phyloP scores from a whole-genome alignment of 805 yeast species.

The Zygosaccharomyces pseudorouxii region DNA sequence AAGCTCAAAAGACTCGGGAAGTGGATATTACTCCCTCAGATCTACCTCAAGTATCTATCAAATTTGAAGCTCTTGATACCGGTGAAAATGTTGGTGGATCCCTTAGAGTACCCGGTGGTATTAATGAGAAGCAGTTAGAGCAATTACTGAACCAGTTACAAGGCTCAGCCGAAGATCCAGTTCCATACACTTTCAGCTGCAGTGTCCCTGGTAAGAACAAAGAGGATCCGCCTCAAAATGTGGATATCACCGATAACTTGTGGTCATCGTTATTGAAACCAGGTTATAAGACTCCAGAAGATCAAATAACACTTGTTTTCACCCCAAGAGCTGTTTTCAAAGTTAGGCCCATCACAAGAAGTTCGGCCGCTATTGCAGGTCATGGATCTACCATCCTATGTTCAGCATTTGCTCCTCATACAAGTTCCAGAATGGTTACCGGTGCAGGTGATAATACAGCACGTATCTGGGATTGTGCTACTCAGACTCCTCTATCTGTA shows the following conservation, averaged over 20 bases:
- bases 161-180: slow-evolving; percentile 70
- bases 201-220: slow-evolving; percentile 42
- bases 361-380: slow-evolving; percentile 89
- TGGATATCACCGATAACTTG: slow-evolving; percentile 74
- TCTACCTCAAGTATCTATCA: slow-evolving; percentile 80
- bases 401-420: slow-evolving; percentile 88
- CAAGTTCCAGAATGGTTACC: slow-evolving; percentile 79
- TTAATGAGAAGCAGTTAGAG: slow-evolving; percentile 81
- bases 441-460: slow-evolving; percentile 98
- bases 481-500: slow-evolving; percentile 83
- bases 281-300: slow-evolving; percentile 85
- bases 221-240: slow-evolving; percentile 36
- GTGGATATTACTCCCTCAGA: slow-evolving; percentile 70
- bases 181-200: slow-evolving; percentile 83
- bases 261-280: slow-evolving; percentile 82
- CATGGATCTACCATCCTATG: slow-evolving; percentile 93
- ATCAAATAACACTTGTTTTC: slow-evolving; percentile 80
- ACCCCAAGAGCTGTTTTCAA: slow-evolving; percentile 95
- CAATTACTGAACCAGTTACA: slow-evolving; percentile 77
- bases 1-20: slow-evolving; percentile 76
- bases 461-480: slow-evolving; percentile 93
- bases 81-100: slow-evolving; percentile 83
- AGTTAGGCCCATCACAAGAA: slow-evolving; percentile 84
- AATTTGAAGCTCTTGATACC: slow-evolving; percentile 89
- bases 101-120: slow-evolving; percentile 85